Evolutionary conservation across 164 flowering plant species (phyloP).

Genomic region (Cinnamomum micranthum): DNA sequence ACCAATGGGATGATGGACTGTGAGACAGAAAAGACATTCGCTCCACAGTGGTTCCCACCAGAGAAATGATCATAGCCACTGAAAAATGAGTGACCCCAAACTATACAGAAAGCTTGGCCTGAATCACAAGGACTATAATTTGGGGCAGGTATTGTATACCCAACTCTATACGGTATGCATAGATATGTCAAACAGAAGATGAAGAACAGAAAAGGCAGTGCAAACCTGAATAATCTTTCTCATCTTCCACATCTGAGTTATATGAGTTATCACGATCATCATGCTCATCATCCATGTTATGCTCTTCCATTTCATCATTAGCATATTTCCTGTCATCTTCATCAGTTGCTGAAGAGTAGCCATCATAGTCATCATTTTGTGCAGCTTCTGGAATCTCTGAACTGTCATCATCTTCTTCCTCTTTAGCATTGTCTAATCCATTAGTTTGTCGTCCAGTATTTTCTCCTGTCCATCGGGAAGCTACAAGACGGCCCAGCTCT

Average conservation of each 20-base stretch:
- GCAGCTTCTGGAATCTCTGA: slow-evolving; percentile 30
- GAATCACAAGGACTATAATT: not conserved
- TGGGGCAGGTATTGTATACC: not conserved
- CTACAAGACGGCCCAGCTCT: slow-evolving; percentile 89
- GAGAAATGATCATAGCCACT: not conserved
- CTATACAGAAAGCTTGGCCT: not conserved
- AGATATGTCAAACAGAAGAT: not conserved
- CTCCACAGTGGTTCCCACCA: not conserved
- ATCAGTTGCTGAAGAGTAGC: slow-evolving; percentile 60
- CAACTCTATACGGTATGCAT: not conserved
- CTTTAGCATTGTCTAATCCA: slow-evolving; percentile 26
- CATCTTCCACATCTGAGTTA: slow-evolving; percentile 48
- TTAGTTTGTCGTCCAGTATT: slow-evolving; percentile 38
- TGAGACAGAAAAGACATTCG: not conserved
- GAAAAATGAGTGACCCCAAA: not conserved
- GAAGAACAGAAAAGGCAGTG: not conserved
- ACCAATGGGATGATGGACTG: not conserved
- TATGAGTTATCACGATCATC: slow-evolving; percentile 46
- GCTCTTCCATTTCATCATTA: slow-evolving; percentile 33
- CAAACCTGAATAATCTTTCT: slow-evolving; percentile 62
- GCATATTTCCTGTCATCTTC: slow-evolving; percentile 48
- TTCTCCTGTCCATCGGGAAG: slow-evolving; percentile 97
- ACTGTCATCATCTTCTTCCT: slow-evolving; percentile 30
- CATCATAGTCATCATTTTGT: slow-evolving; percentile 56
- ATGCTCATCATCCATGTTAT: slow-evolving; percentile 43